phyloP scores from a whole-genome alignment of 345 rosid genomes.

The Chamaenerion angustifolium region DNA sequence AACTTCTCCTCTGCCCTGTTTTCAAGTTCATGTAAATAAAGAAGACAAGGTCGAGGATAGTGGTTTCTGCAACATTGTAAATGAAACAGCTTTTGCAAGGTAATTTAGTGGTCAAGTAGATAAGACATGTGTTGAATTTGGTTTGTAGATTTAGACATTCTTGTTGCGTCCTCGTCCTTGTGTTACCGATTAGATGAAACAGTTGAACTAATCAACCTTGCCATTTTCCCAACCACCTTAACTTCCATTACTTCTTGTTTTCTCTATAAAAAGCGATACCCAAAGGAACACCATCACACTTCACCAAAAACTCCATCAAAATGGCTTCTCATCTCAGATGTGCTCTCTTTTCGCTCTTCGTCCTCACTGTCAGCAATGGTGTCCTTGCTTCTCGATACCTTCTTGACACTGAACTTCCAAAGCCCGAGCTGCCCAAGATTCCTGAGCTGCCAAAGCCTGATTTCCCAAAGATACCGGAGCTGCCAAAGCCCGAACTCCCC shows the following conservation, averaged over 20 bases:
- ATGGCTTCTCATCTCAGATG: constrained; percentile 8
- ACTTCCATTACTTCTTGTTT: neutral
- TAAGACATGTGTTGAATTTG: too few relatives aligned
- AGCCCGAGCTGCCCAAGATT: constrained; percentile 6
- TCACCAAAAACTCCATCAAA: neutral
- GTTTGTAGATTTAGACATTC: too few relatives aligned
- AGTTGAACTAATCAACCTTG: constrained; percentile 5
- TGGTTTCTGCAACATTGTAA: too few relatives aligned
- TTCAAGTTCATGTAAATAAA: too few relatives aligned
- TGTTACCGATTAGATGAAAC: neutral
- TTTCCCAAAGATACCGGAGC: constrained; percentile 2
- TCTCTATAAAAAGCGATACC: constrained; percentile 1
- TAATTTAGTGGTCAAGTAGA: too few relatives aligned
- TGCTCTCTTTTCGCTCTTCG: neutral
- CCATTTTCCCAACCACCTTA: constrained; percentile 1
- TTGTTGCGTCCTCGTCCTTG: too few relatives aligned
- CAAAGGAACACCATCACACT: neutral
- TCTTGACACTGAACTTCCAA: constrained; percentile 8
- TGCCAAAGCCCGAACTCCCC: constrained; percentile 9
- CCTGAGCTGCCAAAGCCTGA: constrained; percentile 6
- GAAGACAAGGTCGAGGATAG: too few relatives aligned
- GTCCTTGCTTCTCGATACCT: constrained; percentile 12
- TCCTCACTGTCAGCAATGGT: neutral
- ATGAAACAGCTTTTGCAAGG: too few relatives aligned
- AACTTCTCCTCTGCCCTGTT: too few relatives aligned